Conservation (phyloP, 2,329 filamentous ascomycete genomes). For the Basipetospora sp. region DNA sequence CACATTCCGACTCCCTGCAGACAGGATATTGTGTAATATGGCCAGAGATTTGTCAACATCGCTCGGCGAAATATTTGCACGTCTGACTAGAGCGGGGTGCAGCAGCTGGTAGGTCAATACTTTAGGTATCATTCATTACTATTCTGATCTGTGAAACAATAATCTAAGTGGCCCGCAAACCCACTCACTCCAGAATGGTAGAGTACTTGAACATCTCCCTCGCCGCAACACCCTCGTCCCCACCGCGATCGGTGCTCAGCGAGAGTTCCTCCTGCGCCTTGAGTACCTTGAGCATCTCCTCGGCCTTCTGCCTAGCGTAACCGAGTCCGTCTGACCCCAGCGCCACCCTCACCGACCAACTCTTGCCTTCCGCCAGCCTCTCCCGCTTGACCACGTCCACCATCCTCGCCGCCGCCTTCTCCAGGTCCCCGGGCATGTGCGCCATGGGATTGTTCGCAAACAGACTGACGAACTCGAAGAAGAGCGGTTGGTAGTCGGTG, state of each 20-base stretch:
- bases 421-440: constrained; percentile 15
- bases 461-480: constrained; percentile 11
- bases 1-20: no score
- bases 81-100: no score
- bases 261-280: constrained; percentile 14
- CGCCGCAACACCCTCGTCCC: constrained; percentile 1
- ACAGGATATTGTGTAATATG: no score
- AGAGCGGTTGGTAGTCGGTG: constrained; percentile 12
- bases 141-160: no score
- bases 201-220: constrained; percentile 2
- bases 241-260: constrained; percentile 12
- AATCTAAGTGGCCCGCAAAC: no score
- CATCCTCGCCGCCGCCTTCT: constrained; percentile 12
- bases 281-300: constrained; percentile 11
- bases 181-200: no score
- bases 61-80: no score
- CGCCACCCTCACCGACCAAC: constrained; percentile 15
- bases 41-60: no score
- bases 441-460: constrained; percentile 11
- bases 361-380: constrained; percentile 12
- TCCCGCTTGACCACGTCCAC: constrained; percentile 16
- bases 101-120: no score
- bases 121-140: no score
- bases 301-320: constrained; percentile 12
- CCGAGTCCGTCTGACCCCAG: constrained; percentile 18